Evolutionary conservation across 1,284 basidiomycete genomes (phyloP).

Genomic region (Singerocomus rubriflavus): DNA sequence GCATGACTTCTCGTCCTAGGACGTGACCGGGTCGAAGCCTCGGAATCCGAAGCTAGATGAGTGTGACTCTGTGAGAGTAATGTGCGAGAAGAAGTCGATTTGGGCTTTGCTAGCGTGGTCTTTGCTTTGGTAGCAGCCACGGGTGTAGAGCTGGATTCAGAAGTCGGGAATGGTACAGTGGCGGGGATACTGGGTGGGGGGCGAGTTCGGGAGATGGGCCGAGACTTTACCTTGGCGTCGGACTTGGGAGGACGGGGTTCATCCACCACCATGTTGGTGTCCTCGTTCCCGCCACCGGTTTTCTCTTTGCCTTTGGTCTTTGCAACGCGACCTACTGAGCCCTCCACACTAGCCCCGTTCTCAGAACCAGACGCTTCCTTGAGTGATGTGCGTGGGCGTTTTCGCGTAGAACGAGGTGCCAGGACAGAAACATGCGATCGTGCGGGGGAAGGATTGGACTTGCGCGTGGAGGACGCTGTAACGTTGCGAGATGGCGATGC

Average conservation of each 20-base stretch:
- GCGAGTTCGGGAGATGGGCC: conserved; percentile 10
- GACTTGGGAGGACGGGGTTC: conserved; percentile 10
- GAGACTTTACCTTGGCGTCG: conserved; percentile 15
- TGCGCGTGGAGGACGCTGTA: conserved; percentile 17
- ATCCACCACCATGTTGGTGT: conserved; percentile 12
- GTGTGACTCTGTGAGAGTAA: conserved; percentile 23
- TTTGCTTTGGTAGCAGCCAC: conserved; percentile 2
- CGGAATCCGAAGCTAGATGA: conserved; percentile 24
- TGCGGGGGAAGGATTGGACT: conserved; percentile 25
- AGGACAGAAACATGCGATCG: conserved; percentile 24
- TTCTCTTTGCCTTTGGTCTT: conserved; percentile 15
- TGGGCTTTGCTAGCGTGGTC: conserved; percentile 11
- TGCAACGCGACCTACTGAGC: not conserved
- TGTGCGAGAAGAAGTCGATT: conserved; percentile 21
- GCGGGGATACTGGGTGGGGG: conserved; percentile 10
- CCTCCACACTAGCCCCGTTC: conserved; percentile 18
- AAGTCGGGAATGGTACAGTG: not conserved
- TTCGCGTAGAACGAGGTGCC: conserved; percentile 14
- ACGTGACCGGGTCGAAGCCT: conserved; percentile 15
- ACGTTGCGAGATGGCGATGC: conserved; percentile 9
- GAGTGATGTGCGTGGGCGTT: conserved; percentile 26
- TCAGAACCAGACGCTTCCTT: conserved; percentile 25
- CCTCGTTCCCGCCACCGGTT: not conserved
- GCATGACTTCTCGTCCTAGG: conserved; percentile 26
- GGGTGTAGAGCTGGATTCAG: not conserved